phyloP scores from a whole-genome alignment of 2,329 filamentous ascomycete species.

The Scleromitrula shiraiana region DNA sequence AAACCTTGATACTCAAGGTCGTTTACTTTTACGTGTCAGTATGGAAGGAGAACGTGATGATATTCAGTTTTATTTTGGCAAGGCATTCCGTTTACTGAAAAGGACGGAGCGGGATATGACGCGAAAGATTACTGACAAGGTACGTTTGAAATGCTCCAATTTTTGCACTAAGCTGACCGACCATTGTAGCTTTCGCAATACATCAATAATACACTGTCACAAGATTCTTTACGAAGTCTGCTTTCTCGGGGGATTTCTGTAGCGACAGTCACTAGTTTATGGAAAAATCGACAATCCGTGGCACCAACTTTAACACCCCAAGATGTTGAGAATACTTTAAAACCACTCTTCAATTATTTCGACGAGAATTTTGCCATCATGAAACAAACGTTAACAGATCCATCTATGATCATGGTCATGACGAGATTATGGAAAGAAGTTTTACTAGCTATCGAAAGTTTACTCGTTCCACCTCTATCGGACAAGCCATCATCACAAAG shows the following conservation, averaged over 20 bases:
- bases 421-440: constrained; percentile 97
- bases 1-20: constrained; percentile 89
- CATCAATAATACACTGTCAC: constrained; percentile 82
- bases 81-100: constrained; percentile 91
- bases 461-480: constrained; percentile 87
- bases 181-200: constrained; percentile 69
- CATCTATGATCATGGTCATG: constrained; percentile 99
- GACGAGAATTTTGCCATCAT: constrained; percentile 99
- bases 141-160: constrained; percentile 31
- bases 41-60: constrained; percentile 99
- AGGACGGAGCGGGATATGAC: constrained; percentile 97
- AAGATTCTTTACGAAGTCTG: constrained; percentile 67
- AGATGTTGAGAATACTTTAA: constrained; percentile 74
- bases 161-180: constrained; percentile 13
- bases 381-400: constrained; percentile 90
- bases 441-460: constrained; percentile 77
- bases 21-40: constrained; percentile 80
- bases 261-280: constrained; percentile 64
- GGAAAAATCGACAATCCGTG: constrained; percentile 51
- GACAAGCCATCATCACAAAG: constrained; percentile 88
- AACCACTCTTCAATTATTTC: constrained; percentile 86
- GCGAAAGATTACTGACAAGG: constrained; percentile 95
- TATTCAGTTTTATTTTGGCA: constrained; percentile 97
- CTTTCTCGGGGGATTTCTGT: constrained; percentile 63
- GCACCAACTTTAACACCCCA: constrained; percentile 54